Percentiles rank a stretch among this genome's conserved stretches.
Conservation (phyloP, 768 basidiomycete species). For the Naematelia aurantialba region DNA sequence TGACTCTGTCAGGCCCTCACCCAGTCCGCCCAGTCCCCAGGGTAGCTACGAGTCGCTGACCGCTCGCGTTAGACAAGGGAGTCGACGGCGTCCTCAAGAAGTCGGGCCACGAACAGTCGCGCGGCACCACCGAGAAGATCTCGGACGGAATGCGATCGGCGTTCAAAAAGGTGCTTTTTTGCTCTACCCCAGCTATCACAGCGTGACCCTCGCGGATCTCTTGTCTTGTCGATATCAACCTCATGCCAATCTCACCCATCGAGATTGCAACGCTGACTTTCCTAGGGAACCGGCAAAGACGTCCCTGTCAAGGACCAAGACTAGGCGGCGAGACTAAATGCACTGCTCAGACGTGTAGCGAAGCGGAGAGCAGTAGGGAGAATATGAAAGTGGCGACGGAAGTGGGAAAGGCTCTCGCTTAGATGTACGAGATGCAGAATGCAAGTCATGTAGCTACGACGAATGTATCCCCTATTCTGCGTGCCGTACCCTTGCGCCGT, state of each 20-base stretch:
- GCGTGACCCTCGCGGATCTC: neutral
- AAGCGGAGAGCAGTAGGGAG: neutral
- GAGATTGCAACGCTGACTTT: too few relatives aligned
- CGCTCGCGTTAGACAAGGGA: conserved; percentile 21
- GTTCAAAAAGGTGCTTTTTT: conserved; percentile 32
- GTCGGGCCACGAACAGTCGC: conserved; percentile 25
- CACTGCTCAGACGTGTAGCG: neutral
- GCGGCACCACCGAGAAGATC: conserved; percentile 38
- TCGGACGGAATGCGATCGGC: conserved; percentile 30
- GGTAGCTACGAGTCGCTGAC: too few relatives aligned
- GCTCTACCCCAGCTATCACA: neutral
- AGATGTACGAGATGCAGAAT: neutral
- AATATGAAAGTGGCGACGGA: neutral
- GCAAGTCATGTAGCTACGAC: too few relatives aligned
- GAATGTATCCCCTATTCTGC: too few relatives aligned
- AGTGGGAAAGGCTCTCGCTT: neutral
- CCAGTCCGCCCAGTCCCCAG: too few relatives aligned
- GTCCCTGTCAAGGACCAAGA: conserved; percentile 13
- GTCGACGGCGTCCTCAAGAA: conserved; percentile 15
- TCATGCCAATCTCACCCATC: too few relatives aligned
- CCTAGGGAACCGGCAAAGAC: conserved; percentile 14
- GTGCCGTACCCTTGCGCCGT: too few relatives aligned
- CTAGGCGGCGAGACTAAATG: conserved; percentile 2
- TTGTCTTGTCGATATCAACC: too few relatives aligned
- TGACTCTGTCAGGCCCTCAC: neutral